Percentiles rank a stretch among this genome's conserved stretches.
These are phyloP conservation scores for Coniferiporia sulphurascens DNA, from an alignment of 1,284 basidiomycete genomes.

Conservation along the genomic window DNA sequence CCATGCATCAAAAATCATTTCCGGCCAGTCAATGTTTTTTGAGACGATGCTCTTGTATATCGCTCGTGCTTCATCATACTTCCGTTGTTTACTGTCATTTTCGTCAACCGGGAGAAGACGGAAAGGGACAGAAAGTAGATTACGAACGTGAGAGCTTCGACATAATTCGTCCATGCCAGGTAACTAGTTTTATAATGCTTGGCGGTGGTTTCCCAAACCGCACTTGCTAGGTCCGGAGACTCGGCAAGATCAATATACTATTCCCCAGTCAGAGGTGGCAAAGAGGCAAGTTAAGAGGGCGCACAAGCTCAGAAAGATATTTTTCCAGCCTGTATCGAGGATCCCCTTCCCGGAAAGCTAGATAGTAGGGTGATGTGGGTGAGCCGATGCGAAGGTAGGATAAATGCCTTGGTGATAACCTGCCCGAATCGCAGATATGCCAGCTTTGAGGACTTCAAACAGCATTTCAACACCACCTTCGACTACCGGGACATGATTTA, in stretches of 20 bases:
- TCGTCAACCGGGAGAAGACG: neutral
- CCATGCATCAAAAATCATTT: constrained; percentile 88
- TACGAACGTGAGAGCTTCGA: constrained; percentile 61
- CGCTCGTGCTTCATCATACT: constrained; percentile 56
- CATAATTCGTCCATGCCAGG: constrained; percentile 63
- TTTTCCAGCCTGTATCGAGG: constrained; percentile 73
- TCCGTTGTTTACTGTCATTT: constrained; percentile 47
- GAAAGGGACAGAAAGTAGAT: neutral
- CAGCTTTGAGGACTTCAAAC: constrained; percentile 53
- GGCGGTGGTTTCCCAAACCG: constrained; percentile 58
- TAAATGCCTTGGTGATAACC: constrained; percentile 31
- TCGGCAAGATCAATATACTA: constrained; percentile 46
- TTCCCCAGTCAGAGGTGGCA: constrained; percentile 10
- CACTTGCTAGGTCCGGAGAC: constrained; percentile 47
- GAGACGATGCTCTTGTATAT: constrained; percentile 60
- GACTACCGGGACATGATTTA: constrained; percentile 27
- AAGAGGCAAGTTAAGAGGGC: constrained; percentile 27
- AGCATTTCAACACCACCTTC: constrained; percentile 47
- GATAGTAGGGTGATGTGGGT: neutral
- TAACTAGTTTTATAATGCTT: constrained; percentile 69
- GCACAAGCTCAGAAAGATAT: constrained; percentile 68
- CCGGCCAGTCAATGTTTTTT: constrained; percentile 86
- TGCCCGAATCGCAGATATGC: constrained; percentile 53
- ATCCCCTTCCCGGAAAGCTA: constrained; percentile 44
- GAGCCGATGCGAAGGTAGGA: neutral